Evolutionary conservation across 106 monocot genomes (phyloP), one percentile per base, ranked within the genome.

Genomic region (Acorus gramineus): DNA sequence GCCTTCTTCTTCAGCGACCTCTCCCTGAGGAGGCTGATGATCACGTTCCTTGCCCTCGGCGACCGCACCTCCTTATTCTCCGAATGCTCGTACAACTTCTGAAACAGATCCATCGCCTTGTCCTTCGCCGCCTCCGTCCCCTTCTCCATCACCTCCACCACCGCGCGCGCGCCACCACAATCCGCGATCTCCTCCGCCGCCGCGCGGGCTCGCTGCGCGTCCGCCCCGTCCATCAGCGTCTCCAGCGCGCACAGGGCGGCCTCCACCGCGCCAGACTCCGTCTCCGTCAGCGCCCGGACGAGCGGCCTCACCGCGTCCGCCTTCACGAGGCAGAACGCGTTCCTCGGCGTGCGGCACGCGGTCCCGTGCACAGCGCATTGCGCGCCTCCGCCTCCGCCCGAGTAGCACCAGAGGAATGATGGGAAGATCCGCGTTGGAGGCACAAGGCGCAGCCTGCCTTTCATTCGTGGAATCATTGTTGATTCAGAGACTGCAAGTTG

Each of bases 281-380:
- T 9, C 9, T 47, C 8, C 42, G 53, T 60, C 48, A 63, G 28
- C 55, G 56, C 56, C 6, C 49, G 13, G 7, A 71, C 10, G 48
- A 71, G 47, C n/a, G 71, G 71, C 55, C 42, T 47, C 14, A 71
- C 54, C 11, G 71, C 71, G 9, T 49, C 47, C 5, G 2, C 54
- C 62, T 55, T 71, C 11, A 71, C 46, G 8, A 71, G 54, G 71
- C 71, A 71, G 12, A 56, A 48, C 6, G 44, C 10, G 0, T 60
- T 62, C 48, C 47, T 45, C 1, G 52, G 44, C 5, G 55, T 53
- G 55, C n/a, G n/a, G n/a, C 71, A 71, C 3, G 46, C 45, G 11
- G 61, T 62, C 2, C 55, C 46, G 48, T 71, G 71, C 7, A 71
- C 54, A 7, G 62, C 4, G 28, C 71, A 71, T 5, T 64, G 49